Conservation (phyloP, 192 early-diverging fungal species). For the Thoreauomyces humboldtii region DNA sequence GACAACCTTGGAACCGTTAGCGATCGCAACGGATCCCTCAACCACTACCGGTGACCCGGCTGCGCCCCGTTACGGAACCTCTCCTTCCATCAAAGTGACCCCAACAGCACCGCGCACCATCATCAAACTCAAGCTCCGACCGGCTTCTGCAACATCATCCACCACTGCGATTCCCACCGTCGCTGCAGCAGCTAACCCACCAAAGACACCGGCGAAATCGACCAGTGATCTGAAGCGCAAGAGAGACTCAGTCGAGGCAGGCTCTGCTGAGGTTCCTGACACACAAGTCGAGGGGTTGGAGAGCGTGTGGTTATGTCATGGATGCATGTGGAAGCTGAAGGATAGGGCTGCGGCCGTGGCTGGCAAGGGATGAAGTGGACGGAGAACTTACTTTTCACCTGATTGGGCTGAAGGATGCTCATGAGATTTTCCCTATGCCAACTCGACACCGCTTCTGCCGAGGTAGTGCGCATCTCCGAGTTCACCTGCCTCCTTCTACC, state of each 20-base stretch:
- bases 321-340: slow-evolving; percentile 16
- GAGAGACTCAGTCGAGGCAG: background rate
- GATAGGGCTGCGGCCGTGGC: slow-evolving; percentile 3
- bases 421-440: no score
- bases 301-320: slow-evolving; percentile 20
- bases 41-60: background rate
- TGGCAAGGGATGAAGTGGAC: no score
- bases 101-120: background rate
- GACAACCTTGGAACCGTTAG: background rate
- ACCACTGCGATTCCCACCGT: background rate
- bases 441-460: no score
- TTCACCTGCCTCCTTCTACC: no score
- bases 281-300: no score
- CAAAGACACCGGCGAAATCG: background rate
- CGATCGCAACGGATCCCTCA: background rate
- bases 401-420: no score
- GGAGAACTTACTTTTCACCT: no score
- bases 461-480: no score
- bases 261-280: background rate
- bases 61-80: background rate
- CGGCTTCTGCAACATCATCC: no score
- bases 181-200: background rate
- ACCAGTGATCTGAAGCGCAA: background rate
- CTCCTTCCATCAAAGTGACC: background rate
- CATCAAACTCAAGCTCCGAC: no score